Evolutionary conservation across 768 basidiomycete genomes (phyloP).

Genomic region (Rhizopogon vesiculosus): DNA sequence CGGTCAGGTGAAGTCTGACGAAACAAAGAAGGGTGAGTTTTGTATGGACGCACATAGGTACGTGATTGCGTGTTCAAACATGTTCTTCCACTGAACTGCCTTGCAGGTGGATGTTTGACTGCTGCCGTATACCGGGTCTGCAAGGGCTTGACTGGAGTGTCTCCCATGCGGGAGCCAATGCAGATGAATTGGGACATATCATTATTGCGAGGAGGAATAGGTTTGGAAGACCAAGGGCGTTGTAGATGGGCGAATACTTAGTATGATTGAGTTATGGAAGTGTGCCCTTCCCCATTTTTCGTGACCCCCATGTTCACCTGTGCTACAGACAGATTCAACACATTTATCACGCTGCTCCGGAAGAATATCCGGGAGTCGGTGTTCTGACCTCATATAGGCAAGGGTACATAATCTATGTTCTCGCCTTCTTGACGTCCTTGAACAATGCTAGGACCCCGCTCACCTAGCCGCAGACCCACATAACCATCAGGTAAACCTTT

Average conservation of each 20-base stretch:
- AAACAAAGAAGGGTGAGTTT: constrained; percentile 60
- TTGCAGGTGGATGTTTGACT: constrained; percentile 88
- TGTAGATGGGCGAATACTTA: constrained; percentile 50
- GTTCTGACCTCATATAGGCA: constrained; percentile 69
- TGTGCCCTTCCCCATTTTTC: not conserved
- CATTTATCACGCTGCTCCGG: constrained; percentile 60
- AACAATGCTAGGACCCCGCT: constrained; percentile 50
- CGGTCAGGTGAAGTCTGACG: constrained; percentile 62
- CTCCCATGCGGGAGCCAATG: constrained; percentile 50
- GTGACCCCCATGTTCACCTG: constrained; percentile 22
- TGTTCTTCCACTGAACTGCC: not conserved
- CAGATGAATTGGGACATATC: constrained; percentile 65
- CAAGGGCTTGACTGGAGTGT: constrained; percentile 76
- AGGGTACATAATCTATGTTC: constrained; percentile 43
- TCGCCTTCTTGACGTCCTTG: not conserved
- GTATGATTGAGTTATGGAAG: constrained; percentile 60
- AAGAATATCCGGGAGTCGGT: constrained; percentile 71
- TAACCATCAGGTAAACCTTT: too few species aligned
- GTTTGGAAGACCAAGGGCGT: constrained; percentile 76
- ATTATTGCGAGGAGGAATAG: constrained; percentile 83
- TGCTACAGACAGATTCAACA: constrained; percentile 63
- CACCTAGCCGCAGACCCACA: constrained; percentile 51
- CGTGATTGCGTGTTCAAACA: constrained; percentile 4
- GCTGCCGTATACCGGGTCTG: constrained; percentile 72
- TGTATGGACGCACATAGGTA: constrained; percentile 89